phyloP scores from a whole-genome alignment of 192 early-diverging fungal genomes.

The Haplosporangium gracile region DNA sequence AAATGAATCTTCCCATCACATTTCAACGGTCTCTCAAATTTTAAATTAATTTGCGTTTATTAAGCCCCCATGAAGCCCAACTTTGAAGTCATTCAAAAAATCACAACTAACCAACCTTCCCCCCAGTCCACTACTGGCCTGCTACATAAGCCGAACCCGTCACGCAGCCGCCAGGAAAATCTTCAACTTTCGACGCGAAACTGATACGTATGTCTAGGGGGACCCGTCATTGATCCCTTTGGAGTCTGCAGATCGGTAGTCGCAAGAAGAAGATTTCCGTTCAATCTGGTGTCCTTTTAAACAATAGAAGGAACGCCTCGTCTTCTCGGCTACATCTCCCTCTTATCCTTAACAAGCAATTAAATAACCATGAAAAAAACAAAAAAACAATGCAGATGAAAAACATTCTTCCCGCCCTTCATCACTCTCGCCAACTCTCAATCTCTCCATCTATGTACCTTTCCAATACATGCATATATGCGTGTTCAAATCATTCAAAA shows the following conservation, averaged over 20 bases:
- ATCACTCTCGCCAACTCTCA: background rate
- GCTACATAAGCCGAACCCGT: slow-evolving; percentile 8
- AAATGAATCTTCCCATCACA: background rate
- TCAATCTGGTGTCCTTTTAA: slow-evolving; percentile 46
- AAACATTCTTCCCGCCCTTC: background rate
- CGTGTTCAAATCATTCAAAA: background rate
- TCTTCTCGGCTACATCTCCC: slow-evolving; percentile 8
- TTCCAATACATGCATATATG: background rate
- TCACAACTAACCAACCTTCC: background rate
- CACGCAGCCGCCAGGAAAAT: slow-evolving; percentile 5
- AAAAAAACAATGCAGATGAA: background rate
- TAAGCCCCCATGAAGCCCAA: background rate
- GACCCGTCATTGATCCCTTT: background rate
- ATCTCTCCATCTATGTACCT: background rate
- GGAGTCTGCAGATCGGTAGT: slow-evolving; percentile 4
- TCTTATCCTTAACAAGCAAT: background rate
- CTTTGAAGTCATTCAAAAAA: background rate
- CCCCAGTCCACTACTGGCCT: background rate
- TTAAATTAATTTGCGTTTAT: background rate
- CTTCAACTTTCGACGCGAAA: slow-evolving; percentile 43
- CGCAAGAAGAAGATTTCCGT: slow-evolving; percentile 35
- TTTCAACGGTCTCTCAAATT: background rate
- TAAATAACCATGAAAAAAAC: background rate
- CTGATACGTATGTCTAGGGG: slow-evolving; percentile 26
- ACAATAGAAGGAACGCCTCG: slow-evolving; percentile 29